These are phyloP conservation scores for Cercospora zeina DNA, from an alignment of 2,329 filamentous ascomycete species.

Conservation along the genomic window DNA sequence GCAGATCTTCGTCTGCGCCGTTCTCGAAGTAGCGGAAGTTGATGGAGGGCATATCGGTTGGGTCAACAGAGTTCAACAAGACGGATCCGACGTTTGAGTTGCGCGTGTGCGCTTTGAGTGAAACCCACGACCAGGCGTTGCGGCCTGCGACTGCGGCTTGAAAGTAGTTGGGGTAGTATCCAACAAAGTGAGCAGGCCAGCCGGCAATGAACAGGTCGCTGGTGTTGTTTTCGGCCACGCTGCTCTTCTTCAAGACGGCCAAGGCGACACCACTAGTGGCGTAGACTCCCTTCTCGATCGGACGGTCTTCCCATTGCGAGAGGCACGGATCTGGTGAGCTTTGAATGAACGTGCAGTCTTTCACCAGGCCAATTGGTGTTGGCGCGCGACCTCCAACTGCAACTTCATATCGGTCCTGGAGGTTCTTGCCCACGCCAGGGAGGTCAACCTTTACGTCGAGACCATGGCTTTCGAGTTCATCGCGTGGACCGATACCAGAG, in stretches of 20 bases:
- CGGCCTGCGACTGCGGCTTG: constrained; percentile 47
- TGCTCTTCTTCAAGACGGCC: constrained; percentile 46
- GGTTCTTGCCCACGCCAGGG: constrained; percentile 55
- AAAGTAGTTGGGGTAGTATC: constrained; percentile 57
- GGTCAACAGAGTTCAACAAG: constrained; percentile 60
- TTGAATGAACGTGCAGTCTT: constrained; percentile 42
- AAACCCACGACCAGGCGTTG: constrained; percentile 51
- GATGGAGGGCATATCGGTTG: constrained; percentile 63
- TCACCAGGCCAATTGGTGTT: constrained; percentile 41
- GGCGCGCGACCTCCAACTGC: constrained; percentile 49
- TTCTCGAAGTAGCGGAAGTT: constrained; percentile 60
- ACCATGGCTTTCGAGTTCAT: constrained; percentile 43
- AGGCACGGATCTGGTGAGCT: constrained; percentile 16
- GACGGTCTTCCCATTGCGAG: not conserved
- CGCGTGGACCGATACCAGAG: constrained; percentile 55
- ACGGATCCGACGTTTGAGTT: constrained; percentile 65
- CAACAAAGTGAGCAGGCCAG: constrained; percentile 55
- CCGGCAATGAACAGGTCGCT: constrained; percentile 58
- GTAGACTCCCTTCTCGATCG: constrained; percentile 45
- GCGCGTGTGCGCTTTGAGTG: constrained; percentile 64
- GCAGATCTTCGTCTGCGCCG: constrained; percentile 43
- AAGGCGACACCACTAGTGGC: constrained; percentile 56
- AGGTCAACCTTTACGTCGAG: constrained; percentile 50
- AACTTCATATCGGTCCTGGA: constrained; percentile 50
- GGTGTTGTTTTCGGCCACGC: constrained; percentile 46